Percentiles rank a stretch among this genome's conserved stretches.
These are phyloP conservation scores for Metschnikowia drakensbergensis DNA, from an alignment of 805 yeast species.

Conservation along the genomic window DNA sequence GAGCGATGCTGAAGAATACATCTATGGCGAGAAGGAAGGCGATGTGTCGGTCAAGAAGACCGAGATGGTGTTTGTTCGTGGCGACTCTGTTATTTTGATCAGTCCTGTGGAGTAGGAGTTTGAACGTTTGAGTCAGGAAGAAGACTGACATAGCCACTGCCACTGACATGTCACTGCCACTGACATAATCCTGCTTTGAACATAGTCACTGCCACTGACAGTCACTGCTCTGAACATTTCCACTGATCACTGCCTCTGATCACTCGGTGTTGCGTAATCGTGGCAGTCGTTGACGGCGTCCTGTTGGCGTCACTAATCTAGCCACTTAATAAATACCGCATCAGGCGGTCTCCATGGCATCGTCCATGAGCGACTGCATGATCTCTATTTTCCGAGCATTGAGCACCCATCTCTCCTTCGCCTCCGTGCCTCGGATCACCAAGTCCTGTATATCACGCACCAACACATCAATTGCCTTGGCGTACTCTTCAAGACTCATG, in stretches of 20 bases:
- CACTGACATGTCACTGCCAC: no score
- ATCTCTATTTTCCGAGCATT: constrained; percentile 32
- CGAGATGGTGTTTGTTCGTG: constrained; percentile 93
- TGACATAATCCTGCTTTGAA: no score
- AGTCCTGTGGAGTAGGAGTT: constrained; percentile 35
- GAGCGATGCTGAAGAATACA: constrained; percentile 86
- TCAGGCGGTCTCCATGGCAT: constrained; percentile 9
- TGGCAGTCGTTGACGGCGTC: no score
- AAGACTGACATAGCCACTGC: no score
- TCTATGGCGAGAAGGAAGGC: constrained; percentile 49
- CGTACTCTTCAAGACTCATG: constrained; percentile 29
- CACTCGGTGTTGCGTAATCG: no score
- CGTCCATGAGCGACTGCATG: constrained; percentile 23
- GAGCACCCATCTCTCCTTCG: constrained; percentile 33
- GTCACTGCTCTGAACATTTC: no score
- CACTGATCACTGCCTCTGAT: no score
- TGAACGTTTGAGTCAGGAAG: background rate
- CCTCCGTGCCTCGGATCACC: constrained; percentile 28
- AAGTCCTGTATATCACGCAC: constrained; percentile 26
- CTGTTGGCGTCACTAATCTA: no score
- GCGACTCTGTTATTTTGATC: constrained; percentile 91
- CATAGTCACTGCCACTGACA: no score
- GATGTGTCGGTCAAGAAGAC: constrained; percentile 52
- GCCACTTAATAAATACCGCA: no score
- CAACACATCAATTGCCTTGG: constrained; percentile 24